These are phyloP conservation scores for Peltaster fructicola DNA, from an alignment of 2,329 filamentous ascomycete species.

Conservation along the genomic window DNA sequence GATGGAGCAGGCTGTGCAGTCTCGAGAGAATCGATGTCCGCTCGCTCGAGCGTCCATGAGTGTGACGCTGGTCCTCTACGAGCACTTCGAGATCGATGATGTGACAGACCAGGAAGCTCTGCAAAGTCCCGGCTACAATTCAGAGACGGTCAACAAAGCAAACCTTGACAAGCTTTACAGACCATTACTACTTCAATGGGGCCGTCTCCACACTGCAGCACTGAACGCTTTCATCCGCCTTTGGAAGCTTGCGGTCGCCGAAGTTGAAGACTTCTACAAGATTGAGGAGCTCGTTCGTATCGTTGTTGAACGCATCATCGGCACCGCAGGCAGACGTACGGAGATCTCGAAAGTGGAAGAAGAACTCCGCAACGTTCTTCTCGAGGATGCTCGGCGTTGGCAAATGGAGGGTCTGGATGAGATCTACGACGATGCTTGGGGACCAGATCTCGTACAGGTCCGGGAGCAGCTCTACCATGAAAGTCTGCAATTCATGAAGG, in stretches of 20 bases:
- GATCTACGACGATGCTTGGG: conserved; percentile 90
- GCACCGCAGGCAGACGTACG: conserved; percentile 61
- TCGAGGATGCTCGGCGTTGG: conserved; percentile 56
- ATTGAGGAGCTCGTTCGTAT: conserved; percentile 83
- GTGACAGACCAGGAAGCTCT: conserved; percentile 7
- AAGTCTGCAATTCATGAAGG: conserved; percentile 88
- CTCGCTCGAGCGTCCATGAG: conserved; percentile 73
- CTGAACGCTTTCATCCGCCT: conserved; percentile 76
- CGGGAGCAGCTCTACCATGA: conserved; percentile 81
- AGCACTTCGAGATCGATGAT: conserved; percentile 79
- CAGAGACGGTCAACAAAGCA: conserved; percentile 37
- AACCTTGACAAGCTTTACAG: conserved; percentile 76
- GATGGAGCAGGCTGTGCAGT: conserved; percentile 67
- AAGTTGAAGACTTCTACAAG: conserved; percentile 78
- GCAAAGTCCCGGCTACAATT: too few relatives aligned
- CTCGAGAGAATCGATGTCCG: conserved; percentile 59
- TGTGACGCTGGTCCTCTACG: conserved; percentile 74
- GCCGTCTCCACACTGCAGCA: conserved; percentile 67
- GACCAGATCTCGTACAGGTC: conserved; percentile 72
- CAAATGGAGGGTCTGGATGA: conserved; percentile 89
- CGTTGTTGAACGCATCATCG: conserved; percentile 74
- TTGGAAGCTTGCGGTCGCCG: conserved; percentile 80
- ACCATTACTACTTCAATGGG: conserved; percentile 84
- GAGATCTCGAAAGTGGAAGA: conserved; percentile 80
- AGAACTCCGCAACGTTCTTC: conserved; percentile 70